Conservation (phyloP, 345 rosid species). For the Eucalyptus sp. region DNA sequence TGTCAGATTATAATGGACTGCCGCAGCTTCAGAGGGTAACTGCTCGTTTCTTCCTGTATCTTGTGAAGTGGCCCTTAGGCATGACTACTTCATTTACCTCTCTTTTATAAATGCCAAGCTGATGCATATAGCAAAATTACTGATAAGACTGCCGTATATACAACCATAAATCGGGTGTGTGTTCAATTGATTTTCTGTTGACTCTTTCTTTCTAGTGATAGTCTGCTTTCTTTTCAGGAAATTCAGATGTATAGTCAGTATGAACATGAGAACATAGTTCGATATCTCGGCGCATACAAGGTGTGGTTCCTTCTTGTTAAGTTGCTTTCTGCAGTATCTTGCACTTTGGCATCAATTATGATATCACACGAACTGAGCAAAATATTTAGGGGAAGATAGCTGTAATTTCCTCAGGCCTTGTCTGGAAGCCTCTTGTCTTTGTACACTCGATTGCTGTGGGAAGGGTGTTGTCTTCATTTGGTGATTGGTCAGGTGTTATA, state of each 20-base stretch:
- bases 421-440: no score
- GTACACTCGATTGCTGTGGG: no score
- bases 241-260: background rate
- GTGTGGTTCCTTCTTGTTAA: conserved; percentile 6
- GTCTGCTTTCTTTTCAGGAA: conserved; percentile 39
- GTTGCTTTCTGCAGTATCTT: background rate
- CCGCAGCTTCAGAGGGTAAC: conserved; percentile 57
- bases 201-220: background rate
- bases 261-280: conserved; percentile 37
- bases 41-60: background rate
- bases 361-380: background rate
- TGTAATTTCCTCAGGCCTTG: background rate
- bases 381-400: background rate
- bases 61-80: background rate
- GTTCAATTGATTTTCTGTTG: background rate
- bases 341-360: background rate
- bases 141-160: rapidly evolving
- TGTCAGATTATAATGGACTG: conserved; percentile 10
- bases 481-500: no score
- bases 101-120: background rate
- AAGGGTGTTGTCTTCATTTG: no score
- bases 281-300: conserved; percentile 55
- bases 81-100: background rate
- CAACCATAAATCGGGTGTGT: background rate
- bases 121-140: background rate